These are phyloP conservation scores for Lachancea lanzarotensis DNA, from an alignment of 805 yeast genomes.

Conservation along the genomic window DNA sequence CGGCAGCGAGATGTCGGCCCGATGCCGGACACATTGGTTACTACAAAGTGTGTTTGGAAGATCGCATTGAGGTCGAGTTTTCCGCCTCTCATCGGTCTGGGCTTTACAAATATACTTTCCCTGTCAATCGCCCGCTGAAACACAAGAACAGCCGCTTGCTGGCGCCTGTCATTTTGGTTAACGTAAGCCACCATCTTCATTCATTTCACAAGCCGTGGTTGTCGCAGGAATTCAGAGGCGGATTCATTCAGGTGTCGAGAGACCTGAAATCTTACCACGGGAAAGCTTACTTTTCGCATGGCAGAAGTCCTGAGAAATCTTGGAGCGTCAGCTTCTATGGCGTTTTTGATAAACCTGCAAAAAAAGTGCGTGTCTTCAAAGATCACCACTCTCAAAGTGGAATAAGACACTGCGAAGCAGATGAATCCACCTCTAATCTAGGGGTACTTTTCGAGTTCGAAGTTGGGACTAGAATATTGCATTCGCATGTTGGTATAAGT, in stretches of 20 bases:
- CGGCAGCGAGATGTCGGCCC: constrained; percentile 11
- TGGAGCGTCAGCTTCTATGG: constrained; percentile 32
- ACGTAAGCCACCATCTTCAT: constrained; percentile 28
- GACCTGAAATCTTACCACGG: constrained; percentile 23
- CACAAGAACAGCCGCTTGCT: neutral
- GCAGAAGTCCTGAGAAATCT: constrained; percentile 30
- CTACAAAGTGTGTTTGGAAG: constrained; percentile 21
- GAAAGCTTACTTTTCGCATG: constrained; percentile 25
- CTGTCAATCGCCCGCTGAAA: constrained; percentile 8
- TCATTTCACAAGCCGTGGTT: constrained; percentile 30
- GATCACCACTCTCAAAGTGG: constrained; percentile 1
- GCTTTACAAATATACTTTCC: constrained; percentile 24
- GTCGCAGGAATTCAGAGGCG: constrained; percentile 31
- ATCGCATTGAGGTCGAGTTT: constrained; percentile 25
- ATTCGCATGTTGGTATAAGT: constrained; percentile 13
- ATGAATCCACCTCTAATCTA: constrained; percentile 15
- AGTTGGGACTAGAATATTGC: neutral
- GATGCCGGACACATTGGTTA: constrained; percentile 27
- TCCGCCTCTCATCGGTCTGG: constrained; percentile 30
- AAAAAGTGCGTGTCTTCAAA: constrained; percentile 13
- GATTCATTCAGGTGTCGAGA: constrained; percentile 16
- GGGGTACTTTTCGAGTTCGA: constrained; percentile 28
- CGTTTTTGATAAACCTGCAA: constrained; percentile 22
- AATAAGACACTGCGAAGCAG: constrained; percentile 6
- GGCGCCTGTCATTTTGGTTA: constrained; percentile 19